These are phyloP conservation scores for Priceomyces melissophilus DNA, from an alignment of 805 yeast species.

Conservation along the genomic window DNA sequence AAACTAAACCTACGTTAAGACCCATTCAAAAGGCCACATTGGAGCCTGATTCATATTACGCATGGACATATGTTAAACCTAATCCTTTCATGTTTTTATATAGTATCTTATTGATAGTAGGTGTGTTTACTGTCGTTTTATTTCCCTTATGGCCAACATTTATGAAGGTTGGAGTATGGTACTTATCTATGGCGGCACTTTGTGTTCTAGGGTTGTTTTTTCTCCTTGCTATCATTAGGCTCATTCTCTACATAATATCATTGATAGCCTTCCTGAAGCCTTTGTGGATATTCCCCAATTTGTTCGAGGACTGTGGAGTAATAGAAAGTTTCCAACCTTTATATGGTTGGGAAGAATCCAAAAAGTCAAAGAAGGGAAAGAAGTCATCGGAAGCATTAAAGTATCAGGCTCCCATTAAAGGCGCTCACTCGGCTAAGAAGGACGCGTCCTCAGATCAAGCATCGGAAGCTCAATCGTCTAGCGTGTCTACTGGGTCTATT, in stretches of 20 bases:
- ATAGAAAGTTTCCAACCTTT: conserved; percentile 86
- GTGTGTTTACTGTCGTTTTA: conserved; percentile 59
- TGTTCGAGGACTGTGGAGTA: conserved; percentile 93
- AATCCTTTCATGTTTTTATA: conserved; percentile 61
- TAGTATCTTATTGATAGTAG: conserved; percentile 63
- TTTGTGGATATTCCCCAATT: conserved; percentile 95
- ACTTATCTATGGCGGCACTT: conserved; percentile 71
- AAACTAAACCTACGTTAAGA: conserved; percentile 58
- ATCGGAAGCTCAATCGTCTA: conserved; percentile 8
- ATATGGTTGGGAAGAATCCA: conserved; percentile 73
- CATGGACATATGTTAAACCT: conserved; percentile 78
- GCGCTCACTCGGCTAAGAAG: conserved; percentile 1
- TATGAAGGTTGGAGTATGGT: conserved; percentile 91
- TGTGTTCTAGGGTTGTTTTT: conserved; percentile 75
- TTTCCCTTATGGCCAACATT: conserved; percentile 95
- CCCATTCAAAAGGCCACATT: conserved; percentile 56
- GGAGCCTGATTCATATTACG: conserved; percentile 66
- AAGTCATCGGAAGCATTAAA: conserved; percentile 9
- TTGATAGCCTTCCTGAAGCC: conserved; percentile 61
- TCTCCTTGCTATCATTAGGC: conserved; percentile 72
- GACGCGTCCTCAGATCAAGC: conserved; percentile 5
- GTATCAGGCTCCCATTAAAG: neutral
- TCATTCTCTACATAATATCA: conserved; percentile 63
- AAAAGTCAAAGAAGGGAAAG: conserved; percentile 24
- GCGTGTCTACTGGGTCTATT: conserved; percentile 12